Evolutionary conservation across 805 yeast genomes (phyloP).

Genomic region (Teunomyces lycoperdinae): DNA sequence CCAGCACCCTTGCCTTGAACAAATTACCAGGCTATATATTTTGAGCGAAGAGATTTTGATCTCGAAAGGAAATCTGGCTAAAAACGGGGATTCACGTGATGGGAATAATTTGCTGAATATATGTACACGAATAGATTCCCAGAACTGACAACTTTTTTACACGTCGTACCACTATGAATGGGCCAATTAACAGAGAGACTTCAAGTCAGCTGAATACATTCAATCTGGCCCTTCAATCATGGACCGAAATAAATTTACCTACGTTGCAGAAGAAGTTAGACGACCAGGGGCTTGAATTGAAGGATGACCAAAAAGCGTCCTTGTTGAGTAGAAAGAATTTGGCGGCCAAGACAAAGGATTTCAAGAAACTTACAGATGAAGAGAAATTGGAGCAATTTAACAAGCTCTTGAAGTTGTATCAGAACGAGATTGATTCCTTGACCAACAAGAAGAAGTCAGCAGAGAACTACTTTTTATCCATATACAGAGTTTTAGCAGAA

Average conservation of each 20-base stretch:
- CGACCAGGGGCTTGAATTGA: slow-evolving; percentile 67
- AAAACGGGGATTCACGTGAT: neutral
- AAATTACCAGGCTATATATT: too few species aligned
- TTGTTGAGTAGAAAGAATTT: slow-evolving; percentile 69
- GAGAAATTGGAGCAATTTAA: slow-evolving; percentile 67
- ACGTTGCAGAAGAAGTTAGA: slow-evolving; percentile 71
- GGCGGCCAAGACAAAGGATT: slow-evolving; percentile 82
- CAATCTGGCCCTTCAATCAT: slow-evolving; percentile 55
- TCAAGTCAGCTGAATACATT: neutral
- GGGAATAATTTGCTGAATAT: neutral
- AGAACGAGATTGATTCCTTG: slow-evolving; percentile 79
- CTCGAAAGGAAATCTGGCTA: too few species aligned
- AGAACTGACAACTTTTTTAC: neutral
- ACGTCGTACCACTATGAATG: neutral
- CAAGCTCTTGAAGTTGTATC: slow-evolving; percentile 71
- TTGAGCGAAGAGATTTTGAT: too few species aligned
- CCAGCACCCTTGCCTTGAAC: neutral
- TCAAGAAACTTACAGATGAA: slow-evolving; percentile 66
- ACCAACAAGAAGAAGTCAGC: slow-evolving; percentile 74
- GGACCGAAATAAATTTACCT: slow-evolving; percentile 75
- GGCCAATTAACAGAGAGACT: neutral
- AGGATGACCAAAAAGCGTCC: slow-evolving; percentile 65
- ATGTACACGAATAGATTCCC: neutral
- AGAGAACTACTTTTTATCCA: slow-evolving; percentile 69
- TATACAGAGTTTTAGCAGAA: slow-evolving; percentile 76